phyloP scores from a whole-genome alignment of 1,284 basidiomycete genomes.

The Phlebopus sp. region DNA sequence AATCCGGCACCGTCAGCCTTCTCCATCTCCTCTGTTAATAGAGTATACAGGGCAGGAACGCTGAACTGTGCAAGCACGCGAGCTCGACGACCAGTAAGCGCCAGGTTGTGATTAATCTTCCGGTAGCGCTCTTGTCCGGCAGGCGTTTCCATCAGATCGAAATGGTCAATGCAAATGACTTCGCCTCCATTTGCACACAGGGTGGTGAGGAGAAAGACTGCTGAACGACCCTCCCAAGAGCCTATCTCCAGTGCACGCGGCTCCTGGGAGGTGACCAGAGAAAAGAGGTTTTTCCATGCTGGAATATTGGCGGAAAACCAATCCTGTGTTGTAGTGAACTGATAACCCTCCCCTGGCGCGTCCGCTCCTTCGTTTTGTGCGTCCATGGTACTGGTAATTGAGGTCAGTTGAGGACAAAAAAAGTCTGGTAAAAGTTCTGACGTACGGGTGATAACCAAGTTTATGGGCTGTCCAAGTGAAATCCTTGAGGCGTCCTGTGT shows the following conservation, averaged over 20 bases:
- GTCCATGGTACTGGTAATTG: conserved; percentile 9
- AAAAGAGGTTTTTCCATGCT: conserved; percentile 42
- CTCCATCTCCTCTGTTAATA: conserved; percentile 47
- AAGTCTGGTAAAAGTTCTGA: background rate
- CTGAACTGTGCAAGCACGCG: conserved; percentile 54
- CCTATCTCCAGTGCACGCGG: conserved; percentile 59
- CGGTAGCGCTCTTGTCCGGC: conserved; percentile 46
- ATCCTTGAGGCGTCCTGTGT: conserved; percentile 3
- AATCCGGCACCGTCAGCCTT: conserved; percentile 39
- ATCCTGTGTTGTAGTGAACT: conserved; percentile 54
- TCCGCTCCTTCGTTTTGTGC: conserved; percentile 12
- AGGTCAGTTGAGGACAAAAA: background rate
- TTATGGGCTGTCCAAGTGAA: background rate
- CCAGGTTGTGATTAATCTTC: conserved; percentile 48
- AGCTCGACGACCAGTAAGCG: conserved; percentile 40
- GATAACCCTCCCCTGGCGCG: conserved; percentile 16
- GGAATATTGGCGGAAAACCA: conserved; percentile 51
- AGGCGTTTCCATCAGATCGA: conserved; percentile 49
- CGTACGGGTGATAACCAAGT: background rate
- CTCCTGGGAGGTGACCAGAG: conserved; percentile 31
- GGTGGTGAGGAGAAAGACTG: conserved; percentile 48
- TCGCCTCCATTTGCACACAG: conserved; percentile 45
- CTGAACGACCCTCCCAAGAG: conserved; percentile 62
- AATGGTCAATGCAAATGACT: conserved; percentile 57
- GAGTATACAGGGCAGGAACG: conserved; percentile 45